Conservation (phyloP, 73 alveolate species). For the Durusdinium trenchii region DNA sequence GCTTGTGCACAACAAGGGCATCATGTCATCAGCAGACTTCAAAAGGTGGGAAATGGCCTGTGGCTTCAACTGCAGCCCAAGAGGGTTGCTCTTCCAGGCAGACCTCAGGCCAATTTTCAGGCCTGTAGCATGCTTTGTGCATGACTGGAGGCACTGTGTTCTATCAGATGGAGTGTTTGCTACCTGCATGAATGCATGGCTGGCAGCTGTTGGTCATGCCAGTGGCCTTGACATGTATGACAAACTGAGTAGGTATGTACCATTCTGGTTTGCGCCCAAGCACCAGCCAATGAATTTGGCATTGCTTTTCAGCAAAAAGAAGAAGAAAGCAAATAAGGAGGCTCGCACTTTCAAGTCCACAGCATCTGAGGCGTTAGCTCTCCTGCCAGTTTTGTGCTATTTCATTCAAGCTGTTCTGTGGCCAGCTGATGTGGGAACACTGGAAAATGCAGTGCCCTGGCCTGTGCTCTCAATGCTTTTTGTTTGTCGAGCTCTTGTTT, state of each 20-base stretch:
- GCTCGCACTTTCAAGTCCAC: background rate
- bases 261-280: background rate
- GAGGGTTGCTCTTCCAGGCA: background rate
- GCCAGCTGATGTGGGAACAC: background rate
- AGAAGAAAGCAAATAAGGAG: background rate
- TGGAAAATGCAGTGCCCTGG: background rate
- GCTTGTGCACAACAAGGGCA: background rate
- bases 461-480: background rate
- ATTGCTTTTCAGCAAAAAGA: background rate
- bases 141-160: conserved; percentile 18
- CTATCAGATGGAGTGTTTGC: conserved; percentile 8
- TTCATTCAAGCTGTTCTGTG: background rate
- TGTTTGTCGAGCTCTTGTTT: background rate
- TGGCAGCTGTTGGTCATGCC: background rate
- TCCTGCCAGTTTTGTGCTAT: background rate
- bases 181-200: background rate
- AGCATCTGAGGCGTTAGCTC: conserved; percentile 5
- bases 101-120: background rate
- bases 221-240: no score
- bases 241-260: background rate
- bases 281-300: background rate
- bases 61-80: background rate
- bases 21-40: background rate
- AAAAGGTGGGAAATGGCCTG: background rate
- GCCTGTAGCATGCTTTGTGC: background rate